Conservation (phyloP, 495 filamentous ascomycete species). For the Melanomma pulvis-pyrius region DNA sequence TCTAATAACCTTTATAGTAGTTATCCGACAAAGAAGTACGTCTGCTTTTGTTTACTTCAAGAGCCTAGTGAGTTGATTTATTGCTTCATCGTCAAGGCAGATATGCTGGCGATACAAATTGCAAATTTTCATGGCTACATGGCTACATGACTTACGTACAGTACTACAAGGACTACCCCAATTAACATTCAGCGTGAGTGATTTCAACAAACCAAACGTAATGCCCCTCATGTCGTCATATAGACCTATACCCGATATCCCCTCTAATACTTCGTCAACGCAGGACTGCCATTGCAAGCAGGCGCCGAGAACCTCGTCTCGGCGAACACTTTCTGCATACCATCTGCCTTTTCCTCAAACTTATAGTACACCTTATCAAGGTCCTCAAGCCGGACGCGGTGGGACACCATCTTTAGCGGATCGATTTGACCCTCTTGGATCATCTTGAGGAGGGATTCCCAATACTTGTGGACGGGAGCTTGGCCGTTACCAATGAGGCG, state of each 20-base stretch:
- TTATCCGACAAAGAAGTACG: too few relatives aligned
- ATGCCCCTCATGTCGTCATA: too few relatives aligned
- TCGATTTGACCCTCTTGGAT: conserved; percentile 73
- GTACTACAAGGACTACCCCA: too few relatives aligned
- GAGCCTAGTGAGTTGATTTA: too few relatives aligned
- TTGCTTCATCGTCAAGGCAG: too few relatives aligned
- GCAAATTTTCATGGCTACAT: too few relatives aligned
- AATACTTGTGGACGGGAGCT: conserved; percentile 82
- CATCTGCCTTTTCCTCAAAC: conserved; percentile 48
- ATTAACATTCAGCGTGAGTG: too few relatives aligned
- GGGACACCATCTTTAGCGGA: conserved; percentile 76
- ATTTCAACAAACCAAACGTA: too few relatives aligned
- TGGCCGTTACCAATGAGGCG: conserved; percentile 82
- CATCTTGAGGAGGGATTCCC: conserved; percentile 71
- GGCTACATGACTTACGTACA: too few relatives aligned
- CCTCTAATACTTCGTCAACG: conserved; percentile 44
- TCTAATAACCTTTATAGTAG: too few relatives aligned
- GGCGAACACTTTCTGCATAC: conserved; percentile 52
- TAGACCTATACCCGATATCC: background rate
- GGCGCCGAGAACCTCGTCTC: conserved; percentile 47
- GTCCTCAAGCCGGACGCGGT: conserved; percentile 76
- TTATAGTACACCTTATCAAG: conserved; percentile 57
- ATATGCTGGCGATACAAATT: too few relatives aligned
- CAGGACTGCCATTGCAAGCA: conserved; percentile 41
- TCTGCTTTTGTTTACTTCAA: too few relatives aligned